These are phyloP conservation scores for Nymphaea thermarum DNA, from an alignment of 164 flowering plant genomes.

Conservation along the genomic window DNA sequence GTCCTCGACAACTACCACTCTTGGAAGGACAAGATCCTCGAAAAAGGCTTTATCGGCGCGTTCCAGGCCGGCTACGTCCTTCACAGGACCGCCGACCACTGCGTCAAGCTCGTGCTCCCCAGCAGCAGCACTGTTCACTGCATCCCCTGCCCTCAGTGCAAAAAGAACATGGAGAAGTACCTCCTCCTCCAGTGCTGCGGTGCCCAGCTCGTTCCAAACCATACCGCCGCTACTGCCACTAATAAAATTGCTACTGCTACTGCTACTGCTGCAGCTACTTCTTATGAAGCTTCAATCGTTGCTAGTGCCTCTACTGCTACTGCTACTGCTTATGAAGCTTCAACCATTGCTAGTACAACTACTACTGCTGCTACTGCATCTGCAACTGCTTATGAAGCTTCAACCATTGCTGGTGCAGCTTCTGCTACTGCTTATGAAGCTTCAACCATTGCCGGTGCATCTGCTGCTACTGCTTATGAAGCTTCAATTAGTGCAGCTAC, in stretches of 20 bases:
- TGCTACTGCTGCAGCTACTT: too few species aligned
- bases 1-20: slow-evolving; percentile 13
- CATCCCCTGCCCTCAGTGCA: slow-evolving; percentile 57
- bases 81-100: slow-evolving; percentile 40
- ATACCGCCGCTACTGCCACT: neutral
- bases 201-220: neutral
- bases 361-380: too few species aligned
- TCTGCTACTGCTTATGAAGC: too few species aligned
- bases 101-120: slow-evolving; percentile 58
- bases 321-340: too few species aligned
- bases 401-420: too few species aligned
- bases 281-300: too few species aligned
- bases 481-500: too few species aligned
- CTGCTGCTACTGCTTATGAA: too few species aligned
- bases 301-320: too few species aligned
- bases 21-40: slow-evolving; percentile 26
- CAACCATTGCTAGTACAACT: too few species aligned
- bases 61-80: slow-evolving; percentile 19
- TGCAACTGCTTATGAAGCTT: too few species aligned
- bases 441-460: too few species aligned
- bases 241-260: neutral
- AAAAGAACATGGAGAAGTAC: slow-evolving; percentile 63
- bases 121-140: slow-evolving; percentile 32
- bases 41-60: slow-evolving; percentile 32
- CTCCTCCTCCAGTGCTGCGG: slow-evolving; percentile 63